phyloP scores from a whole-genome alignment of 2,329 filamentous ascomycete species.

The Dryadomyces sulphureus region DNA sequence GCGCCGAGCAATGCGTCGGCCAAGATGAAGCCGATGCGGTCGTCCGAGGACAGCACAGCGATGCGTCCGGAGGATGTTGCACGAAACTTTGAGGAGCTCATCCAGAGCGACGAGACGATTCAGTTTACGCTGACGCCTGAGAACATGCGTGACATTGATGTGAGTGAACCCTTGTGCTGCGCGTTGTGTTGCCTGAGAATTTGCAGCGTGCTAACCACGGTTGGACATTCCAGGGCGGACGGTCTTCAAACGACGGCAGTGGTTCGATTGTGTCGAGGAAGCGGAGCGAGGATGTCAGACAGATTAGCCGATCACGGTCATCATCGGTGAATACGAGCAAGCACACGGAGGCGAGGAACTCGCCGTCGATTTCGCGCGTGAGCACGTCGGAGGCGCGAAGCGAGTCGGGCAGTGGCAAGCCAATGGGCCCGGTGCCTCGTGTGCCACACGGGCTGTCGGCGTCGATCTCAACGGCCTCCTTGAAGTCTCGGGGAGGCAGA shows the following conservation, averaged over 20 bases:
- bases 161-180: slow-evolving; percentile 26
- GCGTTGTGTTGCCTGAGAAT: not conserved
- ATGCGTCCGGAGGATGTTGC: slow-evolving; percentile 42
- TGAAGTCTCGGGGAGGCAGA: slow-evolving; percentile 16
- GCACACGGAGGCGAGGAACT: slow-evolving; percentile 18
- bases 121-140: slow-evolving; percentile 71
- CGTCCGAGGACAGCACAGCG: slow-evolving; percentile 40
- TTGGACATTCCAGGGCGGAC: slow-evolving; percentile 18
- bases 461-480: slow-evolving; percentile 11
- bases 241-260: slow-evolving; percentile 20
- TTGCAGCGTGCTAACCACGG: not conserved
- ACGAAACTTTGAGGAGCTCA: slow-evolving; percentile 62
- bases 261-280: slow-evolving; percentile 28
- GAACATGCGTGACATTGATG: slow-evolving; percentile 63
- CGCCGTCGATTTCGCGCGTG: slow-evolving; percentile 19
- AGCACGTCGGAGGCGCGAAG: slow-evolving; percentile 6
- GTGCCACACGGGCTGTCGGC: slow-evolving; percentile 15
- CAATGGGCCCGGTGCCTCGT: slow-evolving; percentile 8
- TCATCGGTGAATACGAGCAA: slow-evolving; percentile 27
- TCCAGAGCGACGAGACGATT: slow-evolving; percentile 68
- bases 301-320: slow-evolving; percentile 28
- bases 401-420: slow-evolving; percentile 13
- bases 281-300: slow-evolving; percentile 31
- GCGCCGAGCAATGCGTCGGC: slow-evolving; percentile 31
- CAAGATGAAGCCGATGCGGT: slow-evolving; percentile 37